Evolutionary conservation across 1,284 basidiomycete species (phyloP).

Genomic region (Apiotrichum gamsii): DNA sequence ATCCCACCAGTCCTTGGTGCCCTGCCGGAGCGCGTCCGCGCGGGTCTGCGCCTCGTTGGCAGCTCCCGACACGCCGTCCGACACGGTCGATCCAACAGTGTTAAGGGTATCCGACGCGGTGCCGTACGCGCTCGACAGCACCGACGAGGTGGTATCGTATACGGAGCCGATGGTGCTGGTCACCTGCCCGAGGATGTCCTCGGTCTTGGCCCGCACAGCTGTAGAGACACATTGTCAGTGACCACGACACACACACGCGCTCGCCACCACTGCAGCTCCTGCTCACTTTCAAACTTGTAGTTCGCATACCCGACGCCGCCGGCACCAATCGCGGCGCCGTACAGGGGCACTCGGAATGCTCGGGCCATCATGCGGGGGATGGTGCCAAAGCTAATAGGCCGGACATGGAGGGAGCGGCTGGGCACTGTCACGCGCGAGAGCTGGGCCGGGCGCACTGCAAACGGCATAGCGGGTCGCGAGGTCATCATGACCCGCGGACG

Average conservation of each 20-base stretch:
- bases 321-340: constrained; percentile 75
- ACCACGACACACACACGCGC: neutral
- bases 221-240: neutral
- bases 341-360: constrained; percentile 77
- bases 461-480: neutral
- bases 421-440: constrained; percentile 12
- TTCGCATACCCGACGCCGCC: constrained; percentile 88
- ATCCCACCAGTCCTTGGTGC: constrained; percentile 38
- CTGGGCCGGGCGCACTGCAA: neutral
- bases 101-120: constrained; percentile 19
- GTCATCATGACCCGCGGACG: constrained; percentile 7
- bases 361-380: constrained; percentile 74
- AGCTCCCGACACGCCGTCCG: constrained; percentile 14
- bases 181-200: constrained; percentile 34
- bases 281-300: constrained; percentile 80
- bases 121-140: constrained; percentile 26
- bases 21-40: constrained; percentile 28
- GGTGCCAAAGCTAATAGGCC: constrained; percentile 72
- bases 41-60: constrained; percentile 22
- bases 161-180: constrained; percentile 33
- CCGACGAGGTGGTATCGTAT: constrained; percentile 33
- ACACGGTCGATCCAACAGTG: constrained; percentile 11
- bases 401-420: constrained; percentile 51
- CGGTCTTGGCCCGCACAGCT: constrained; percentile 37
- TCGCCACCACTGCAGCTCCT: no score